Conservation (phyloP, 768 basidiomycete species). For the Infundibulicybe gibba region DNA sequence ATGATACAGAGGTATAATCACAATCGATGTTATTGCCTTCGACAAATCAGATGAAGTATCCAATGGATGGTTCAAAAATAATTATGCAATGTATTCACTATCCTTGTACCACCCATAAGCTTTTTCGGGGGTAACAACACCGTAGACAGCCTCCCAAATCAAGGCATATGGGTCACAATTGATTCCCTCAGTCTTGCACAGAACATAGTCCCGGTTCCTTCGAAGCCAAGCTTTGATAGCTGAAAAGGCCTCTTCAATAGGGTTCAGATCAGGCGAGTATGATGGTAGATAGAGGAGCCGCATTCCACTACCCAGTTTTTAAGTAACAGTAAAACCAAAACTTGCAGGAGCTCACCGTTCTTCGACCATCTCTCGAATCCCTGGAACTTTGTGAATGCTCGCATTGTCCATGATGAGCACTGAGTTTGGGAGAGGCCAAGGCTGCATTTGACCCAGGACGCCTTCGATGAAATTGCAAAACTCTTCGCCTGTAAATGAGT, state of each 20-base stretch:
- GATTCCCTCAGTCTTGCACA: conserved; percentile 7
- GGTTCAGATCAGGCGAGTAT: conserved; percentile 29
- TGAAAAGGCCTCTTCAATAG: conserved; percentile 26
- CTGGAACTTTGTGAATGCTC: background rate
- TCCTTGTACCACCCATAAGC: conserved; percentile 22
- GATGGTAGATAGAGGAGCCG: conserved; percentile 23
- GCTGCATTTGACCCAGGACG: conserved; percentile 13
- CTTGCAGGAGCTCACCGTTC: conserved; percentile 2
- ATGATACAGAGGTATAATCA: too few relatives aligned
- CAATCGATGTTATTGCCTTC: too few relatives aligned
- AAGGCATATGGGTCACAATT: conserved; percentile 15
- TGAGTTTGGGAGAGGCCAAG: conserved; percentile 7
- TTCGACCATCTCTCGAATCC: background rate
- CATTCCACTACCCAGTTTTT: conserved; percentile 15
- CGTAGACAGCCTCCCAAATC: conserved; percentile 21
- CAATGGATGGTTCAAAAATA: background rate
- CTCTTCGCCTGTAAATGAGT: conserved; percentile 16
- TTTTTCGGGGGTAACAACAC: conserved; percentile 16
- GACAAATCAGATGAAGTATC: too few relatives aligned
- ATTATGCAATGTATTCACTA: conserved; percentile 17
- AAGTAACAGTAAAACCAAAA: background rate
- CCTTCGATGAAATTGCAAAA: conserved; percentile 15
- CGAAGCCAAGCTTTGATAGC: conserved; percentile 17
- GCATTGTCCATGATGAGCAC: background rate
- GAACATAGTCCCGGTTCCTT: conserved; percentile 14